Evolutionary conservation across 176 grass and related monocot species (phyloP).

Genomic region (Poa annua): DNA sequence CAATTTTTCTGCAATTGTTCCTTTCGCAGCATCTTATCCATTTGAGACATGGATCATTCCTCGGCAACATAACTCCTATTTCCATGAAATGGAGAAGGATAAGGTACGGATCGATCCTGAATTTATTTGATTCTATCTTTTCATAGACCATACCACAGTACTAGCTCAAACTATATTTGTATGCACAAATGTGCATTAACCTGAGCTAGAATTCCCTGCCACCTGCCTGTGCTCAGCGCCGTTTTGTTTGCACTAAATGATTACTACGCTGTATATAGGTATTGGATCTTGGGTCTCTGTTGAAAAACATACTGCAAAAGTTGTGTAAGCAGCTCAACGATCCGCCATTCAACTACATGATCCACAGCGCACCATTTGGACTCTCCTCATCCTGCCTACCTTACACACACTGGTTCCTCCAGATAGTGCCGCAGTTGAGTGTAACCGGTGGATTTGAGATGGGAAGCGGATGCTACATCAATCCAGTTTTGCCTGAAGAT

Average conservation of each 20-base stretch:
- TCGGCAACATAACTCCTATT: slow-evolving; percentile 64
- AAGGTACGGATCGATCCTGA: slow-evolving; percentile 50
- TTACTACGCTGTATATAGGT: slow-evolving; percentile 49
- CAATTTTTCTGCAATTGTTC: slow-evolving; percentile 77
- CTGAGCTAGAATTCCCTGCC: background rate
- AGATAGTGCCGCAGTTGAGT: slow-evolving; percentile 81
- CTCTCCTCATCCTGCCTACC: slow-evolving; percentile 47
- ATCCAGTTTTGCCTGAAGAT: slow-evolving; percentile 95
- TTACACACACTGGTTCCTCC: slow-evolving; percentile 91
- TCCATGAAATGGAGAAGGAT: slow-evolving; percentile 81
- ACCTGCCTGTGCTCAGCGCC: background rate
- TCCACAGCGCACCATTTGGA: slow-evolving; percentile 68
- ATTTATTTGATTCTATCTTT: background rate
- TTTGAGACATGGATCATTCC: slow-evolving; percentile 97
- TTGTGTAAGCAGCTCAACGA: slow-evolving; percentile 87
- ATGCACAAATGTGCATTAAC: background rate
- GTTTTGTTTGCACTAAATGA: background rate
- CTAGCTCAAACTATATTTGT: background rate
- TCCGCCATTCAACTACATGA: slow-evolving; percentile 90
- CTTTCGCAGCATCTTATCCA: slow-evolving; percentile 92
- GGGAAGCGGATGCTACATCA: slow-evolving; percentile 92
- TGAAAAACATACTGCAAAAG: slow-evolving; percentile 78
- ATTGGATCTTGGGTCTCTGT: slow-evolving; percentile 71
- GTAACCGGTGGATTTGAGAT: slow-evolving; percentile 83
- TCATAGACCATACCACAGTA: background rate